These are phyloP conservation scores for Acanthamoeba healyi DNA, from an alignment of 208 protist genomes.

Conservation along the genomic window DNA sequence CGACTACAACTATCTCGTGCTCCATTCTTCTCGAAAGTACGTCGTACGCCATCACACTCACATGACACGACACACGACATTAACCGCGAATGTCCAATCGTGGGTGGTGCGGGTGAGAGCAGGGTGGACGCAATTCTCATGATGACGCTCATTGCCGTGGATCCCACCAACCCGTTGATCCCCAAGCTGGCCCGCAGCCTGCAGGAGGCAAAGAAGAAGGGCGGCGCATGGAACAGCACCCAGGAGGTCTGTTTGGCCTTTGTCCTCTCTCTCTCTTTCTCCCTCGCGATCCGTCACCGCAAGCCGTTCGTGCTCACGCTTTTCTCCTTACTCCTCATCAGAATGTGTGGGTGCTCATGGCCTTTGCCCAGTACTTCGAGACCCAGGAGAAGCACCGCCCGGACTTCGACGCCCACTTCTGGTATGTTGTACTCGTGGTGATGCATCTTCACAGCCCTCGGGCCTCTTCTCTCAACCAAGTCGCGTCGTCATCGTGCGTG, in stretches of 20 bases:
- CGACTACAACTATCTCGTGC: neutral
- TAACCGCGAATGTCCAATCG: too few relatives aligned
- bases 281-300: neutral
- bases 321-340: neutral
- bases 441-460: neutral
- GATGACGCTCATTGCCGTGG: neutral
- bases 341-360: constrained; percentile 68
- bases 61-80: neutral
- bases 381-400: neutral
- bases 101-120: neutral
- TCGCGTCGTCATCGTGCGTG: neutral
- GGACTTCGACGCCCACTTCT: constrained; percentile 31
- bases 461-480: neutral
- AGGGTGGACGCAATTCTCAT: constrained; percentile 28
- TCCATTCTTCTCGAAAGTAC: constrained; percentile 11
- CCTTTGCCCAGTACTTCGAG: constrained; percentile 46
- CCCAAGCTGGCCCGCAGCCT: constrained; percentile 27
- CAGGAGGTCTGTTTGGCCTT: constrained; percentile 28
- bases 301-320: neutral
- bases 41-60: neutral
- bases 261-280: neutral
- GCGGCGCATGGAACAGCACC: constrained; percentile 41
- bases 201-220: constrained; percentile 13
- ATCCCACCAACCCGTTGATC: constrained; percentile 5
- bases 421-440: too few relatives aligned